Percentiles rank a stretch among this genome's conserved stretches.
Evolutionary conservation across 208 protist species (phyloP).

Genomic region (Trypanosoma caninum): DNA sequence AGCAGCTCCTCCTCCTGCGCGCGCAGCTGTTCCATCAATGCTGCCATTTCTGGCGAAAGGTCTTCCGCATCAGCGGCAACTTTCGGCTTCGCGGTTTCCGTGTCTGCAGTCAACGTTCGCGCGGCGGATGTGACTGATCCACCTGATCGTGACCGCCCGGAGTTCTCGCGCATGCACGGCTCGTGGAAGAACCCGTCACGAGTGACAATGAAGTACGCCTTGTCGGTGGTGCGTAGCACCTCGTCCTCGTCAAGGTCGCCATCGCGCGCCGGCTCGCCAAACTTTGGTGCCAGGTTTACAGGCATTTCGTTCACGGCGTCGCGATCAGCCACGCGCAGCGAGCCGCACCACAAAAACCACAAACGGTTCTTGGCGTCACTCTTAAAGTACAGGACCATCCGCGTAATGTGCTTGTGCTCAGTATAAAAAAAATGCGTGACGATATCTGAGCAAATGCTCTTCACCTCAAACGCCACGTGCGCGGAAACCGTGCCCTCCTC

Average conservation of each 20-base stretch:
- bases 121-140: conserved; percentile 12
- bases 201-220: conserved; percentile 49
- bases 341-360: conserved; percentile 86
- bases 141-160: not conserved
- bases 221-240: conserved; percentile 50
- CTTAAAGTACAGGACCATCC: conserved; percentile 92
- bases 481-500: conserved; percentile 71
- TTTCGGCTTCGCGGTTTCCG: not conserved
- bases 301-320: conserved; percentile 67
- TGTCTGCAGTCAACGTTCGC: conserved; percentile 6
- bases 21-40: conserved; percentile 39
- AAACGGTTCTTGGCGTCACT: conserved; percentile 57
- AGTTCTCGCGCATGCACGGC: conserved; percentile 41
- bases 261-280: conserved; percentile 38
- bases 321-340: conserved; percentile 71
- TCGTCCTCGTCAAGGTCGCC: conserved; percentile 47
- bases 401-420: conserved; percentile 89
- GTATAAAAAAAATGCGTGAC: conserved; percentile 88
- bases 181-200: conserved; percentile 79
- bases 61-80: conserved; percentile 8
- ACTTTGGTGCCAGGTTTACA: conserved; percentile 75
- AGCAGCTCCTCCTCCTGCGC: conserved; percentile 42
- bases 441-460: conserved; percentile 76
- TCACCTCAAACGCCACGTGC: conserved; percentile 70
- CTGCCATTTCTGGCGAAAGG: conserved; percentile 34